Percentiles rank a stretch among this genome's conserved stretches.
Evolutionary conservation across 768 basidiomycete genomes (phyloP).

Genomic region (Russula dissimulans): DNA sequence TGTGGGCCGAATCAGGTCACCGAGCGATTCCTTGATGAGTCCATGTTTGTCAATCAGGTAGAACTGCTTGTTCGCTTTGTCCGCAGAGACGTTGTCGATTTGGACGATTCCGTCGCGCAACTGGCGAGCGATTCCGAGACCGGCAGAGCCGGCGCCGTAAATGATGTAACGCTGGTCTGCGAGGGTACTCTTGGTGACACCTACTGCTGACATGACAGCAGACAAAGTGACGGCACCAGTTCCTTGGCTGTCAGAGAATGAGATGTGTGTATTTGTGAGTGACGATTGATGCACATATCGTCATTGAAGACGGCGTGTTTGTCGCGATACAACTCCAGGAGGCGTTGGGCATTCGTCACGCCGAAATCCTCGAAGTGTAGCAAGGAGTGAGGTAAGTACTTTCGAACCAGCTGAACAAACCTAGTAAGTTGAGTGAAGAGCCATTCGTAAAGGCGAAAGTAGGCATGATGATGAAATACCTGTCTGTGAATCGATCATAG

Average conservation of each 20-base stretch:
- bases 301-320: slow-evolving; percentile 76
- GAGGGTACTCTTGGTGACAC: slow-evolving; percentile 54
- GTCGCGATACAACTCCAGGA: slow-evolving; percentile 53
- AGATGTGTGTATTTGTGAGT: neutral
- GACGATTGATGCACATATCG: slow-evolving; percentile 47
- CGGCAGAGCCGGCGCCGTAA: slow-evolving; percentile 76
- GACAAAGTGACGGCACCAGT: slow-evolving; percentile 71
- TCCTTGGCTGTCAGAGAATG: slow-evolving; percentile 42
- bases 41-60: slow-evolving; percentile 67
- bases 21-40: slow-evolving; percentile 45
- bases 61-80: slow-evolving; percentile 57
- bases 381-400: slow-evolving; percentile 55
- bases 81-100: slow-evolving; percentile 37
- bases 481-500: slow-evolving; percentile 74
- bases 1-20: slow-evolving; percentile 36
- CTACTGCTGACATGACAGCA: slow-evolving; percentile 56
- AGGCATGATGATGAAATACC: slow-evolving; percentile 31
- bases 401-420: slow-evolving; percentile 69
- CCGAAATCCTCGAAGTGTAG: slow-evolving; percentile 87
- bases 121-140: slow-evolving; percentile 70
- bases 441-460: neutral
- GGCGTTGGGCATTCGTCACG: slow-evolving; percentile 59
- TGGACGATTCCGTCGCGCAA: slow-evolving; percentile 67
- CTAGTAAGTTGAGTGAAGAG: slow-evolving; percentile 26
- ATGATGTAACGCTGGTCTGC: slow-evolving; percentile 69